Evolutionary conservation across 106 monocot species (phyloP).

Genomic region (Triglochin maritima): DNA sequence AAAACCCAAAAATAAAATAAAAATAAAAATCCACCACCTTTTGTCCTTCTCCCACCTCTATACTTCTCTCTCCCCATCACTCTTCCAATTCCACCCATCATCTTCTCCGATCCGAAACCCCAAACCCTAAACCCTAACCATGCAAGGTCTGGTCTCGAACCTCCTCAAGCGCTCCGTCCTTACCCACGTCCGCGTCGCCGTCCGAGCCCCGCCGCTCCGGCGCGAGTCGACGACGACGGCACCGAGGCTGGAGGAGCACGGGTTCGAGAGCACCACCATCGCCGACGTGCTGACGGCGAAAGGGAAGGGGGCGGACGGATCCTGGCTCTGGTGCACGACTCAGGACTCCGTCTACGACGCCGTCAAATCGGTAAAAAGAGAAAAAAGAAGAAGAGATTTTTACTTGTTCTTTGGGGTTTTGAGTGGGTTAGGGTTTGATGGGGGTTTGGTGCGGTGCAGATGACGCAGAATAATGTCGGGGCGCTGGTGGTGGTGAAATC

Average conservation of each 20-base stretch:
- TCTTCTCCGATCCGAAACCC: too few relatives aligned
- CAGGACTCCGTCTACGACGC: conserved; percentile 23
- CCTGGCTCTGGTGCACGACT: conserved; percentile 29
- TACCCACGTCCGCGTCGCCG: conserved; percentile 15
- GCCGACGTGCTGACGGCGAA: conserved; percentile 14
- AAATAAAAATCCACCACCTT: too few relatives aligned
- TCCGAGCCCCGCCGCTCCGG: not conserved
- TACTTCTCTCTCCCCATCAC: too few relatives aligned
- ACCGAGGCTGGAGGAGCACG: conserved; percentile 12
- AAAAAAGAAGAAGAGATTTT: too few relatives aligned
- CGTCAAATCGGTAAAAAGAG: conserved; percentile 19
- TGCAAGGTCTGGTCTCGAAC: not conserved
- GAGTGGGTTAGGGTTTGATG: not conserved
- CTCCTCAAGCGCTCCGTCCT: conserved; percentile 14
- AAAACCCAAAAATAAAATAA: too few relatives aligned
- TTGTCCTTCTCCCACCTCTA: too few relatives aligned
- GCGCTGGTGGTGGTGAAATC: conserved; percentile 85
- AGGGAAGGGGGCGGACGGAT: conserved; percentile 23
- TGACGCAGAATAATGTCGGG: conserved; percentile 97
- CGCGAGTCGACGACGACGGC: not conserved
- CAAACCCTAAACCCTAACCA: too few relatives aligned
- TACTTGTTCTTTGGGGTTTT: not conserved
- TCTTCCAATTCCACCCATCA: too few relatives aligned
- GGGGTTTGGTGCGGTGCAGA: conserved; percentile 27
- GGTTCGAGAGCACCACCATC: conserved; percentile 22